Conservation (phyloP, 2,329 filamentous ascomycete genomes). For the Calonectria ilicicola region DNA sequence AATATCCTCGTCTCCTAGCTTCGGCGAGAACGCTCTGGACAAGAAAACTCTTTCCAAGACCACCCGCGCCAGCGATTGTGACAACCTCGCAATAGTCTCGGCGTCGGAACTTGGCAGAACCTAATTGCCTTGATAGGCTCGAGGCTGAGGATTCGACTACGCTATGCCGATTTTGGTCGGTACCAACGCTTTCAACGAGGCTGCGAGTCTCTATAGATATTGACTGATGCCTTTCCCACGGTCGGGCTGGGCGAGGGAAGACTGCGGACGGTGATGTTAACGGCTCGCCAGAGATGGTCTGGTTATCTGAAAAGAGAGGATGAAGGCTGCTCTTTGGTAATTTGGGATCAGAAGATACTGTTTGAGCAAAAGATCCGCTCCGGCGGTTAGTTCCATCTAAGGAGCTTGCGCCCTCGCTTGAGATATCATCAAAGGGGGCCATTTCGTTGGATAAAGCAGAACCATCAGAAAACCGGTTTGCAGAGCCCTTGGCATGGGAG, state of each 20-base stretch:
- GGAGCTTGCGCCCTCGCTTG: constrained; percentile 72
- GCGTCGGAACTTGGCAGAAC: constrained; percentile 69
- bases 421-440: constrained; percentile 62
- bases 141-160: constrained; percentile 59
- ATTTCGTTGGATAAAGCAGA: constrained; percentile 66
- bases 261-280: constrained; percentile 59
- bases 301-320: constrained; percentile 56
- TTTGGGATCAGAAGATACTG: constrained; percentile 56
- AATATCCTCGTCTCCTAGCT: constrained; percentile 71
- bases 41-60: constrained; percentile 74
- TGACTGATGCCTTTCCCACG: constrained; percentile 66
- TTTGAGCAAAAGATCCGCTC: constrained; percentile 63
- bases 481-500: constrained; percentile 54
- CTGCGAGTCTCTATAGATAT: constrained; percentile 62
- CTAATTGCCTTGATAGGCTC: constrained; percentile 66
- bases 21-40: constrained; percentile 73
- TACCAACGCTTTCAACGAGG: constrained; percentile 57
- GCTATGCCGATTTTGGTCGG: constrained; percentile 58
- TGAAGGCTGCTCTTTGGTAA: constrained; percentile 52
- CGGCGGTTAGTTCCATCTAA: constrained; percentile 62
- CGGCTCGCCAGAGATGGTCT: constrained; percentile 58
- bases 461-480: constrained; percentile 63
- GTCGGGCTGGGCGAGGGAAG: constrained; percentile 53
- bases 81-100: constrained; percentile 74
- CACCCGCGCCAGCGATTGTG: constrained; percentile 70